Conservation (phyloP, 768 basidiomycete species). For the Termitomyces sp. region DNA sequence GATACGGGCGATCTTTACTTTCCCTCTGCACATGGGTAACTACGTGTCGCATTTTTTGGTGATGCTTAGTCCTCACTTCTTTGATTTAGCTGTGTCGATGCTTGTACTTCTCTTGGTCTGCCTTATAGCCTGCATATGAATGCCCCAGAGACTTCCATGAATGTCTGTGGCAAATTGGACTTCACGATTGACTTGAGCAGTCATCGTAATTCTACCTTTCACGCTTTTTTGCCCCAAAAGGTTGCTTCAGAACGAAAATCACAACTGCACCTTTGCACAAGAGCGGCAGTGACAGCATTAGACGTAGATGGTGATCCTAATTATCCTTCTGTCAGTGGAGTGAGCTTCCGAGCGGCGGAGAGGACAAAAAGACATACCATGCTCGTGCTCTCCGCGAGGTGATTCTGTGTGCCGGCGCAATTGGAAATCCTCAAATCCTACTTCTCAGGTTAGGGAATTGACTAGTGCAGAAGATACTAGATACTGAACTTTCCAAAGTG, state of each 20-base stretch:
- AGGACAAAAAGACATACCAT: not conserved
- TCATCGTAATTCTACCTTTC: conserved; percentile 20
- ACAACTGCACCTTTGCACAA: conserved; percentile 20
- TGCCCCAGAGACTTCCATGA: conserved; percentile 17
- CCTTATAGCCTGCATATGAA: conserved; percentile 19
- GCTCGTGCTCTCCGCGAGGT: conserved; percentile 21
- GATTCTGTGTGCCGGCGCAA: conserved; percentile 34
- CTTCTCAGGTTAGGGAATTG: conserved; percentile 25
- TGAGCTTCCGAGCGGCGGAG: conserved; percentile 3
- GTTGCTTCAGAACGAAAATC: conserved; percentile 14
- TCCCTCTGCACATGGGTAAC: not conserved
- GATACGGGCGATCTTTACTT: conserved; percentile 6
- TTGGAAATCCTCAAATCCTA: conserved; percentile 41
- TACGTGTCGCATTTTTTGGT: not conserved
- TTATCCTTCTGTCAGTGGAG: not conserved
- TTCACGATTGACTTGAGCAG: conserved; percentile 17
- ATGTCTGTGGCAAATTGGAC: conserved; percentile 19
- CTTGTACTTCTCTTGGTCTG: conserved; percentile 17
- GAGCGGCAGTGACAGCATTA: conserved; percentile 16
- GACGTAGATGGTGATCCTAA: conserved; percentile 7
- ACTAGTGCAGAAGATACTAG: too few species aligned
- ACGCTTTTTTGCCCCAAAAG: conserved; percentile 20
- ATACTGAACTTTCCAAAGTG: conserved; percentile 19
- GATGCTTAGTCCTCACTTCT: too few species aligned
- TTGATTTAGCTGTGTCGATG: conserved; percentile 9